phyloP scores from a whole-genome alignment of 179 eudicot species.

The Nepenthes alata region DNA sequence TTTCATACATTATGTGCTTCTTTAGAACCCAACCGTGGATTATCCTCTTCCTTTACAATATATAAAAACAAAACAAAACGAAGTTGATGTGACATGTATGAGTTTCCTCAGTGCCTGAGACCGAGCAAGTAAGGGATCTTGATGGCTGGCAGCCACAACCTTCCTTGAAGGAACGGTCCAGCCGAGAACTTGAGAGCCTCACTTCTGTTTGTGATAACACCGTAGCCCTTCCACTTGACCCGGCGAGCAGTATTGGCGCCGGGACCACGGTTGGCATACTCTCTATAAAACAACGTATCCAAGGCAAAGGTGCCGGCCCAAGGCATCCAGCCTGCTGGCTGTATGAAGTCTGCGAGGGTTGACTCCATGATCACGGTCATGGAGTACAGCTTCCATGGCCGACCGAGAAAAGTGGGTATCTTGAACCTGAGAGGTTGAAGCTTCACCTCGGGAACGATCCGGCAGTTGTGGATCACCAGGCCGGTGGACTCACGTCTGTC shows the following conservation, averaged over 20 bases:
- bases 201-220: constrained; percentile 19
- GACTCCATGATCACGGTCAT: constrained; percentile 53
- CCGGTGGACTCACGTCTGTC: constrained; percentile 32
- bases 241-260: constrained; percentile 29
- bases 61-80: no score
- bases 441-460: constrained; percentile 40
- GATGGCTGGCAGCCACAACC: constrained; percentile 25
- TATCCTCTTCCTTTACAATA: no score
- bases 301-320: constrained; percentile 33
- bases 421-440: constrained; percentile 24
- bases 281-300: constrained; percentile 23
- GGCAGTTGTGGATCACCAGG: constrained; percentile 53
- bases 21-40: no score
- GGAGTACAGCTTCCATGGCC: constrained; percentile 59
- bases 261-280: constrained; percentile 47
- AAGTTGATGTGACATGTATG: neutral
- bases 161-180: constrained; percentile 30
- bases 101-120: constrained; percentile 8
- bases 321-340: constrained; percentile 57
- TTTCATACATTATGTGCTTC: no score
- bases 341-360: constrained; percentile 37
- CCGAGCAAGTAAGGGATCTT: constrained; percentile 27
- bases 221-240: constrained; percentile 31
- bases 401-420: constrained; percentile 37
- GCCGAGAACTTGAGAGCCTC: constrained; percentile 30